Evolutionary conservation across 306 rosid genomes (phyloP).

Genomic region (Prosopis cineraria): DNA sequence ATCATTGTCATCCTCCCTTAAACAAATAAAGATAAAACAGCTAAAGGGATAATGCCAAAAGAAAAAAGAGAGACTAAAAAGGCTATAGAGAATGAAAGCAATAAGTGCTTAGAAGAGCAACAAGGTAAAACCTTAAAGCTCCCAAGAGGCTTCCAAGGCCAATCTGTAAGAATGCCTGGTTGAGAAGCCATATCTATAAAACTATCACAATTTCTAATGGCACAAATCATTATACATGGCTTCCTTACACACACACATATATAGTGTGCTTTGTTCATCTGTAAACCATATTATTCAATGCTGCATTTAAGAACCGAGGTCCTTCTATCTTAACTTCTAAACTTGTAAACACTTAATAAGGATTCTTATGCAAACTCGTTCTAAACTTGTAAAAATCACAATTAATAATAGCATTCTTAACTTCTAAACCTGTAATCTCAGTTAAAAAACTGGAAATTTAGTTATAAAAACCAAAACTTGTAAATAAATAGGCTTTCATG

Average conservation of each 20-base stretch:
- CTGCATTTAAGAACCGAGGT: not conserved
- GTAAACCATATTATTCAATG: not conserved
- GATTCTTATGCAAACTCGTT: too few species aligned
- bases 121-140: constrained; percentile 45
- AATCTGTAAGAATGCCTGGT: constrained; percentile 62
- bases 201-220: not conserved
- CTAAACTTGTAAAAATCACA: too few species aligned
- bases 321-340: too few species aligned
- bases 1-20: too few species aligned
- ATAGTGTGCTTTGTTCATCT: not conserved
- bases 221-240: not conserved
- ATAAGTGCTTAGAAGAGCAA: not conserved
- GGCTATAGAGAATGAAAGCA: not conserved
- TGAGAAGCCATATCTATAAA: constrained; percentile 52
- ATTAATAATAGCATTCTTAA: too few species aligned
- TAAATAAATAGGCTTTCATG: too few species aligned
- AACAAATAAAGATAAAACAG: not conserved
- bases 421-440: too few species aligned
- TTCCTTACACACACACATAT: not conserved
- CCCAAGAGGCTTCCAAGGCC: constrained; percentile 71
- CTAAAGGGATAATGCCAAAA: not conserved
- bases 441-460: too few species aligned
- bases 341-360: too few species aligned
- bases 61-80: not conserved
- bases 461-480: too few species aligned